phyloP scores from a whole-genome alignment of 768 basidiomycete species.

The Ephemerocybe angulata region DNA sequence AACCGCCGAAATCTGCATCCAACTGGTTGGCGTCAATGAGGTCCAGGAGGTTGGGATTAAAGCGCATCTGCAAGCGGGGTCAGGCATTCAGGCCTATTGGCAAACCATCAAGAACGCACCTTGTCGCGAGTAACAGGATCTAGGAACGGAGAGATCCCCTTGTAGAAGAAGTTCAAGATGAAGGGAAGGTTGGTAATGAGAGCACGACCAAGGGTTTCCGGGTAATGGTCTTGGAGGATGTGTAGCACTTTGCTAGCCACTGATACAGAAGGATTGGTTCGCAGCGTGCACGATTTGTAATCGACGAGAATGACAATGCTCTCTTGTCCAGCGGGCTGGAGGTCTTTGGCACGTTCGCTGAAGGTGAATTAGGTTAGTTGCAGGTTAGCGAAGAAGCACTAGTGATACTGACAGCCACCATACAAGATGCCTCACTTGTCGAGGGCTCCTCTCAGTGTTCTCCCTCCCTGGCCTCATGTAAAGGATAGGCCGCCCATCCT shows the following conservation, averaged over 20 bases:
- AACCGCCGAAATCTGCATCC: constrained; percentile 80
- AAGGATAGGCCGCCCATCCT: constrained; percentile 80
- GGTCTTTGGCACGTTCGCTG: constrained; percentile 85
- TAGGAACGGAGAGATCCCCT: constrained; percentile 80
- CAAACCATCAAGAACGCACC: constrained; percentile 35
- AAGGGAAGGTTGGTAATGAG: constrained; percentile 78
- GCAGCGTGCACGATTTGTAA: constrained; percentile 77
- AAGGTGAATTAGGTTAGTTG: not conserved
- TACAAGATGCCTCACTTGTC: constrained; percentile 82
- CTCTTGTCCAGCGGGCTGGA: constrained; percentile 84
- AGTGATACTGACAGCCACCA: constrained; percentile 73
- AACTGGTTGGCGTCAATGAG: constrained; percentile 73
- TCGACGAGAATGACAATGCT: constrained; percentile 81
- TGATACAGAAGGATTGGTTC: constrained; percentile 81
- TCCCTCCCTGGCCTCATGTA: constrained; percentile 88
- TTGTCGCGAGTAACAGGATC: constrained; percentile 89
- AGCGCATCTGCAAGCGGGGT: constrained; percentile 61
- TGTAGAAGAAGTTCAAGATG: constrained; percentile 74
- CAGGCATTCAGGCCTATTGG: not conserved
- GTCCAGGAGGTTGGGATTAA: constrained; percentile 79
- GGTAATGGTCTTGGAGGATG: constrained; percentile 86
- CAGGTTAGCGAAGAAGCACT: not conserved
- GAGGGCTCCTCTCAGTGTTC: constrained; percentile 72
- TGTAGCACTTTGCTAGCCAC: constrained; percentile 73
- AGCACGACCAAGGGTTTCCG: constrained; percentile 82